Evolutionary conservation across 495 filamentous ascomycete genomes (phyloP).

Genomic region (Chaetomidium leptoderma): DNA sequence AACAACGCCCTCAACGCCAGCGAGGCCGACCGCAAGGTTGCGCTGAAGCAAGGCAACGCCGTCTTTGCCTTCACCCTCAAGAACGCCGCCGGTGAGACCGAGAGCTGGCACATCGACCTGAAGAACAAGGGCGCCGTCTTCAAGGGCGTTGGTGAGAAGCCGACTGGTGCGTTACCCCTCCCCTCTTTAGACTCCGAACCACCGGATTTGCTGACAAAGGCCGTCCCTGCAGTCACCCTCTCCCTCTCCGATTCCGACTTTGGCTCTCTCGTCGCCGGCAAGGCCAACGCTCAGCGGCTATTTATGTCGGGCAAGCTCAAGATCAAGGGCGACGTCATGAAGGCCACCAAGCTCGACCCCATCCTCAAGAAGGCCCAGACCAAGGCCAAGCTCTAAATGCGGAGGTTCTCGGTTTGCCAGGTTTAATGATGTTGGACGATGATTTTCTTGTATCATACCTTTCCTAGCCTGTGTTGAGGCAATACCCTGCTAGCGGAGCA

Average conservation of each 20-base stretch:
- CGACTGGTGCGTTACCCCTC: constrained; percentile 59
- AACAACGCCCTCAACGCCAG: constrained; percentile 63
- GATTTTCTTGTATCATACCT: constrained; percentile 18
- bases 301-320: constrained; percentile 98
- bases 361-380: constrained; percentile 82
- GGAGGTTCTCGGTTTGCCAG: not conserved
- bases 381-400: constrained; percentile 74
- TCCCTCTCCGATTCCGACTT: constrained; percentile 84
- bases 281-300: constrained; percentile 88
- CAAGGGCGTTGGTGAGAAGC: constrained; percentile 72
- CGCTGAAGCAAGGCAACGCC: constrained; percentile 79
- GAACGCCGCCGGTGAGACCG: constrained; percentile 71
- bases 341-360: constrained; percentile 94
- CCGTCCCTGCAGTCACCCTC: constrained; percentile 66
- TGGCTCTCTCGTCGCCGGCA: constrained; percentile 70
- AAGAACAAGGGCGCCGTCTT: constrained; percentile 83
- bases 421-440: constrained; percentile 15
- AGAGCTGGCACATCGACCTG: constrained; percentile 91
- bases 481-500: not conserved
- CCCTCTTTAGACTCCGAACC: too few relatives aligned
- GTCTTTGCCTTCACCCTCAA: constrained; percentile 91
- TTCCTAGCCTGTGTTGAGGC: not conserved
- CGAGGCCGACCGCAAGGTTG: constrained; percentile 74
- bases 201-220: not conserved
- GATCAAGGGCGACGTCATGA: constrained; percentile 98